Conservation (phyloP, 352 stramenopile genomes). For the Phytophthora fragariaefolia region DNA sequence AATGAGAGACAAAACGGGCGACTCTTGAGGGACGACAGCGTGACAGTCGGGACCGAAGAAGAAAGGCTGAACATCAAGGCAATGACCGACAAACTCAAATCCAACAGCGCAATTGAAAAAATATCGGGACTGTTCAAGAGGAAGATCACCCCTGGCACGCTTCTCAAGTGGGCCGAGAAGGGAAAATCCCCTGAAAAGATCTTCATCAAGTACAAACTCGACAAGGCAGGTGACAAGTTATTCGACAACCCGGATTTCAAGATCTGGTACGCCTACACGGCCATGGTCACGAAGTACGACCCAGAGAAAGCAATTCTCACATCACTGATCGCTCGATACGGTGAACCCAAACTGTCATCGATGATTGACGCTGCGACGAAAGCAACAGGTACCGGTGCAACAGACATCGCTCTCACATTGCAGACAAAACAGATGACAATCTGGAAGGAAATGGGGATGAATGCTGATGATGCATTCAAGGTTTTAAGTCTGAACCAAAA, state of each 20-base stretch:
- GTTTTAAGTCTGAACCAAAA: not conserved
- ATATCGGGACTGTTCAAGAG: not conserved
- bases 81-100: not conserved
- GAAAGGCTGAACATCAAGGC: slow-evolving; percentile 7
- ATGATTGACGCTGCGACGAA: slow-evolving; percentile 1
- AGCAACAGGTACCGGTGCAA: not conserved
- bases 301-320: slow-evolving; percentile 1
- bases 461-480: not conserved
- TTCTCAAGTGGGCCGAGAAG: slow-evolving; percentile 2
- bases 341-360: slow-evolving; percentile 1
- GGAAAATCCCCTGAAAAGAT: not conserved
- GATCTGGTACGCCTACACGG: slow-evolving; percentile 6
- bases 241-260: slow-evolving; percentile 17
- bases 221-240: slow-evolving; percentile 7
- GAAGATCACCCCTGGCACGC: slow-evolving; percentile 5
- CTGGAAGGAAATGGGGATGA: not conserved
- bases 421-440: not conserved
- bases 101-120: slow-evolving; percentile 1
- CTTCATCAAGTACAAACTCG: slow-evolving; percentile 3
- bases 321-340: not conserved
- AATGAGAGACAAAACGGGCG: not conserved
- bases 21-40: slow-evolving; percentile 4
- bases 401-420: not conserved
- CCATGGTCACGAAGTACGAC: slow-evolving; percentile 1
- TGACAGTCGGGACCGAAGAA: not conserved